Evolutionary conservation across 768 basidiomycete species (phyloP), one percentile per base, ranked within the genome.

Genomic region (Psilocybe subaeruginosa): DNA sequence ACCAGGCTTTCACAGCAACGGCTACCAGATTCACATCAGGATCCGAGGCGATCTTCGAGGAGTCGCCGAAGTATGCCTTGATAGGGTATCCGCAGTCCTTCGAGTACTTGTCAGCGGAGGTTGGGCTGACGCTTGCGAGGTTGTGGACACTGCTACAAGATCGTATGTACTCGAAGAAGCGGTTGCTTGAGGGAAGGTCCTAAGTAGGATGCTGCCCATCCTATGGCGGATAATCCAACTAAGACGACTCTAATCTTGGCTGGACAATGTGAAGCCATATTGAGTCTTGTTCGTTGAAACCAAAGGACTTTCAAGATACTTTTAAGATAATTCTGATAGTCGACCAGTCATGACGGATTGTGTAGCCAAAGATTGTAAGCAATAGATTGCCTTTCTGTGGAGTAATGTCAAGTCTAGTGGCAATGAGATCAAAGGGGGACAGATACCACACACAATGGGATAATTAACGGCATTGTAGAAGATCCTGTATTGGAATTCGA

Each of bases 21-120:
- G 68, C 73, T 31, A 80, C 72, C 27, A 79, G 55, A 54, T 76
- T 77, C 23, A 80, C 72, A 29, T 76, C 69, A 1, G 74, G 70
- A 55, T 80, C 77, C 4, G 61, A 61, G 1, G 75, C 75, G 50
- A 78, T 69, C 35, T 66, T 56, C 8, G 64, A 62, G 5, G 72
- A 63, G 30, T 67, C 64, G 3, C 77, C 77, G 39, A 73, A 66
- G 63, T 75, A 80, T 0, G 73, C 67, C 51, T 73, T 76, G 58
- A 78, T 70, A 4, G 60, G 45, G 39, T 69, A 61, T 4, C 69
- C 70, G 4, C 58, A 31, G 47, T 66, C 58, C 39, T 64, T 64
- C 9, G 68, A 59, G 59, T 76, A 73, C 57, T 77, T 73, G 46
- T 66, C 60, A 0, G 75, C 70, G 3, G 76, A 64, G 2, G 67